Base-by-base conservation (phyloP, 306 rosid species). In the Castanospermum australe region DNA sequence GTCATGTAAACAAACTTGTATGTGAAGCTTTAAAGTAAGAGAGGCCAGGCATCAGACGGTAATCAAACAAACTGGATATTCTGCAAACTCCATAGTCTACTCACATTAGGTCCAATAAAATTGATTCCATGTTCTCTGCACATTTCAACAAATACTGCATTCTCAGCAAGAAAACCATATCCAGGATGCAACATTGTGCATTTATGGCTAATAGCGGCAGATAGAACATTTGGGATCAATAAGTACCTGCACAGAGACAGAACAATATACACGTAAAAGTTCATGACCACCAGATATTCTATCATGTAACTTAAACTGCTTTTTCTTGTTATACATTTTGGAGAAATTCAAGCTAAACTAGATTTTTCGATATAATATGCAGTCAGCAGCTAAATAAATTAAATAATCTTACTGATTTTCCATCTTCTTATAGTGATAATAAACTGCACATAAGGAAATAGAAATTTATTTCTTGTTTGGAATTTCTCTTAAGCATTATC, bases 121-220 rank as follows among this genome's bases (percentile, higher is more conserved):
- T 93, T 95, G 83, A 95, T 88, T 83, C 98, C 91, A 70, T 93
- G 98, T 54, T 85, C 94, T 82, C 82, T 86, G 83, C 99, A 95
- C 97, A 95, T 93, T 73, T 95, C 94, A 86, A 95, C 99, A 85
- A 95, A 95, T 66, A 83, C 73, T 18, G 97, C 98, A 91, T 95
- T 95, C 88, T 95, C 99, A 32, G 99, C 89, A 59, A 95, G 98
- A 83, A 95, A 93, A 77, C 99, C 99, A 84, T 95, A 95, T 81
- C 99, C 99, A 42, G 99, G 99, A 85, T 95, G 99, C 84, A 95
- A 83, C 99, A 95, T 93, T 11, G 97, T 90, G 79, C 99, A 93
- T 32, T 62, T 79, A 35, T 80, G 91, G 84, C 96, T 91, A 74
- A 73, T 73, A 54, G 99, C 99, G 81, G 99, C 99, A 60, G 98